Evolutionary conservation across 495 filamentous ascomycete genomes (phyloP).

Genomic region (Corynascus novoguineensis): DNA sequence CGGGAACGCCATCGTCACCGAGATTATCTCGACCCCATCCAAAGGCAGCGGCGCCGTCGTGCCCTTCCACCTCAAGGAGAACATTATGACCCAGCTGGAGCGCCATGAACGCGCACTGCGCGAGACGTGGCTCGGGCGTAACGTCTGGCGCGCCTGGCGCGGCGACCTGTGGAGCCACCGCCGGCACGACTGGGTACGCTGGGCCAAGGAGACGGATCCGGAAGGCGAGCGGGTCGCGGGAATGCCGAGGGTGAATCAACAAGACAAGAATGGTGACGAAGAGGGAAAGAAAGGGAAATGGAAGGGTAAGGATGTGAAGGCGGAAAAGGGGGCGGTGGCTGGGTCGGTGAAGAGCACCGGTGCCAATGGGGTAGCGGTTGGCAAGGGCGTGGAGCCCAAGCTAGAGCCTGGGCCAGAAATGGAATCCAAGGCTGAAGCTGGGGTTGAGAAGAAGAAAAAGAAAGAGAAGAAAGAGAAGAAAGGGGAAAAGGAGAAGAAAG

Average conservation of each 20-base stretch:
- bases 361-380: neutral
- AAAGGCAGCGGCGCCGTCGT: slow-evolving; percentile 36
- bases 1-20: slow-evolving; percentile 75
- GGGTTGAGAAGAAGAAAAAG: slow-evolving; percentile 3
- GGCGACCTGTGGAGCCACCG: slow-evolving; percentile 71
- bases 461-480: slow-evolving; percentile 1
- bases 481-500: slow-evolving; percentile 1
- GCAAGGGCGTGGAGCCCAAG: neutral
- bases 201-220: slow-evolving; percentile 53
- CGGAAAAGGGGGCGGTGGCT: neutral
- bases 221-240: slow-evolving; percentile 27
- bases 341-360: too few species aligned
- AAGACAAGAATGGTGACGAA: slow-evolving; percentile 7
- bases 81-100: slow-evolving; percentile 41
- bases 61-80: slow-evolving; percentile 51
- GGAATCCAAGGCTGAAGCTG: neutral
- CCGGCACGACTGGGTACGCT: slow-evolving; percentile 62
- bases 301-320: neutral
- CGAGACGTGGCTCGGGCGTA: slow-evolving; percentile 68
- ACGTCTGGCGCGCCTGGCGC: slow-evolving; percentile 87
- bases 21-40: slow-evolving; percentile 60
- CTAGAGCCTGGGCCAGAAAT: neutral
- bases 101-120: slow-evolving; percentile 59
- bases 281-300: slow-evolving; percentile 4
- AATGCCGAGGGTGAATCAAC: slow-evolving; percentile 20